Conservation (phyloP, 1,284 basidiomycete genomes). For the Fomitopsis schrenkii region DNA sequence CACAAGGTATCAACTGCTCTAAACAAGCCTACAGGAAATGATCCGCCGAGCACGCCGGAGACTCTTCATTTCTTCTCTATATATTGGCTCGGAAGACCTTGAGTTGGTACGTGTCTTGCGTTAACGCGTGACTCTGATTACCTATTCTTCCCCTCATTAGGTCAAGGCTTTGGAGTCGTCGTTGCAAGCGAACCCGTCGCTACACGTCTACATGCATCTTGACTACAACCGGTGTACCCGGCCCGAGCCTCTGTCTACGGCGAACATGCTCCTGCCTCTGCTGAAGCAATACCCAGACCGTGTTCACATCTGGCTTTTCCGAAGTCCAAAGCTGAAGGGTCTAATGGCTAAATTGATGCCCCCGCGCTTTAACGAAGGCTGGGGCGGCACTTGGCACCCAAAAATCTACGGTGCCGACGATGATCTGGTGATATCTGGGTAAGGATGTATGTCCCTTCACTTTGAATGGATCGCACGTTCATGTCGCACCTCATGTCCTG, state of each 20-base stretch:
- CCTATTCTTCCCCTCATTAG: slow-evolving; percentile 36
- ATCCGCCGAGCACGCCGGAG: slow-evolving; percentile 68
- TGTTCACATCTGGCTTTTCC: slow-evolving; percentile 78
- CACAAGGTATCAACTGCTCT: not conserved
- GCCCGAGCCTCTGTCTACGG: slow-evolving; percentile 72
- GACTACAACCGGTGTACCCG: slow-evolving; percentile 93
- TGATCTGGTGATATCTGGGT: slow-evolving; percentile 92
- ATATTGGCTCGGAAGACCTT: slow-evolving; percentile 33
- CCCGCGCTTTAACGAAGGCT: slow-evolving; percentile 94
- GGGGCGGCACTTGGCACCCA: slow-evolving; percentile 92
- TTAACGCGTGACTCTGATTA: not conserved
- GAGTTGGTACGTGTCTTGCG: slow-evolving; percentile 26
- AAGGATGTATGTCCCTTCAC: slow-evolving; percentile 29
- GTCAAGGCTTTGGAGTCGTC: slow-evolving; percentile 61
- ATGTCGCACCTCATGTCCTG: not conserved
- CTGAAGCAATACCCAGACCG: slow-evolving; percentile 69
- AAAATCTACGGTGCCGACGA: slow-evolving; percentile 96
- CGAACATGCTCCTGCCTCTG: slow-evolving; percentile 71
- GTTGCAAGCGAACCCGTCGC: slow-evolving; percentile 52
- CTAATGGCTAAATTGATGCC: slow-evolving; percentile 78
- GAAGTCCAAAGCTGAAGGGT: slow-evolving; percentile 81
- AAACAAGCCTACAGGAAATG: slow-evolving; percentile 49
- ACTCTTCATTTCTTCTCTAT: slow-evolving; percentile 79
- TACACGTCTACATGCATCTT: slow-evolving; percentile 75
- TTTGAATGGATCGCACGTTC: not conserved